Evolutionary conservation across 495 filamentous ascomycete genomes (phyloP), one percentile per base, ranked within the genome.

Genomic region (Bacidia rubella): DNA sequence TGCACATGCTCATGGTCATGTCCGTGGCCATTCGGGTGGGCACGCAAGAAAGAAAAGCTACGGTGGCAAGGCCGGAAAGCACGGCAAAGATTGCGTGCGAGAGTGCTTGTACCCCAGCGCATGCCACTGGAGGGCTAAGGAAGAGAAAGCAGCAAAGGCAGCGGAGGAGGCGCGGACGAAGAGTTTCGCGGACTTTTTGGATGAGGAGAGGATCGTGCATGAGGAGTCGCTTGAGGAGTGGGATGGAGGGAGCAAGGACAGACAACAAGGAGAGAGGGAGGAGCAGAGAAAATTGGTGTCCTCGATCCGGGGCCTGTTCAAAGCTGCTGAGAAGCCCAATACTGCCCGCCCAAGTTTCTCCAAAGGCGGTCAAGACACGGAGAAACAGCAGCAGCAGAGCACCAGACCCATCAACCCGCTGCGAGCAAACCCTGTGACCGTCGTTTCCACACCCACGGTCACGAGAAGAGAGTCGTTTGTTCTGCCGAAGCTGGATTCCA

Each of bases 31-130:
- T 35, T 35, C 41, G 41, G 5, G 17, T 9, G 9, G 7, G 9
- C 41, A 9, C 19, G 7, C 15, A 50, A 11, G 45, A 26, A 23
- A 17, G 29, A 20, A 45, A 51, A 22, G 10, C 11, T 22, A 43
- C 19, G 11, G 40, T 3, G 3, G n/a, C 19, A 25, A 23, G 26
- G 40, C 11, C 12, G 17, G 25, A 21, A 56, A 52, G 40, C 9
- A 5, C 7, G 17, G 17, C 7, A 44, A 44, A 9, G 43, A 59
- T 21, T 56, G 57, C 43, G 39, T 51, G n/a, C 25, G 25, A 12
- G 43, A 59, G 11, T 59, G 57, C 40, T 23, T 53, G 11, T 56
- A 57, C 19, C 57, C 57, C 1, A 59, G 57, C 46, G 54, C 50
- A 3, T 59, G 57, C 41, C 54, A 56, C 40, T 59, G 57, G 57